These are phyloP conservation scores for Aspergillus indologenus DNA, from an alignment of 495 filamentous ascomycete genomes.

Conservation along the genomic window DNA sequence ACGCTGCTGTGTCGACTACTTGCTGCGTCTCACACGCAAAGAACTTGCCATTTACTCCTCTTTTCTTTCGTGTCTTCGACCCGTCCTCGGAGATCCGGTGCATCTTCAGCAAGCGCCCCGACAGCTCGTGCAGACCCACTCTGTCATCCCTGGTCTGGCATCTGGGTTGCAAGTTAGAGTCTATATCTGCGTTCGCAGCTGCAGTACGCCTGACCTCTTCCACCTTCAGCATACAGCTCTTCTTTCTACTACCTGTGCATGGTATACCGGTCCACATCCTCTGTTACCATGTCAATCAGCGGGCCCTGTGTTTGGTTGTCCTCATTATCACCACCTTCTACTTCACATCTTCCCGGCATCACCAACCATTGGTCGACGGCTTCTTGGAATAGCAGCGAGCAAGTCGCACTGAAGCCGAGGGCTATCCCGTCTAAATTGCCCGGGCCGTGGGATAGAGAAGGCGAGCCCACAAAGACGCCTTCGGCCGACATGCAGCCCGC, in stretches of 20 bases:
- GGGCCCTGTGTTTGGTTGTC: slow-evolving; percentile 44
- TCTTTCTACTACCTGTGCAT: slow-evolving; percentile 13
- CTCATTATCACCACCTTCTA: slow-evolving; percentile 35
- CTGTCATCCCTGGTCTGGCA: slow-evolving; percentile 27
- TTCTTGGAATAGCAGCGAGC: slow-evolving; percentile 34
- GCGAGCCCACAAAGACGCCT: slow-evolving; percentile 17
- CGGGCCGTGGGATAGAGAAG: slow-evolving; percentile 24
- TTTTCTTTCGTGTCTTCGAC: slow-evolving; percentile 8
- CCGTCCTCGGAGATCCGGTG: slow-evolving; percentile 23
- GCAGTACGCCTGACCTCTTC: background rate
- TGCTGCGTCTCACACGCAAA: background rate
- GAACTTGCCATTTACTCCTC: slow-evolving; percentile 6
- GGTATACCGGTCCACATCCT: slow-evolving; percentile 15
- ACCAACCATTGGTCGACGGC: slow-evolving; percentile 32
- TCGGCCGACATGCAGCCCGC: slow-evolving; percentile 33
- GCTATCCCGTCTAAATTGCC: slow-evolving; percentile 23
- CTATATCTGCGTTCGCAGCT: slow-evolving; percentile 4
- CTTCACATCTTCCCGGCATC: slow-evolving; percentile 36
- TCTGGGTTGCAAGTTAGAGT: slow-evolving; percentile 8
- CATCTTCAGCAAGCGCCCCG: slow-evolving; percentile 33
- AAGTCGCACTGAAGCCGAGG: slow-evolving; percentile 23
- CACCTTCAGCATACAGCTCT: background rate
- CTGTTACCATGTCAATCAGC: slow-evolving; percentile 42
- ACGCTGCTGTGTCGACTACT: background rate
- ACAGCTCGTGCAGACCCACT: slow-evolving; percentile 36